phyloP scores from a whole-genome alignment of 805 yeast genomes.

The Yamadazyma paraphyllophila region DNA sequence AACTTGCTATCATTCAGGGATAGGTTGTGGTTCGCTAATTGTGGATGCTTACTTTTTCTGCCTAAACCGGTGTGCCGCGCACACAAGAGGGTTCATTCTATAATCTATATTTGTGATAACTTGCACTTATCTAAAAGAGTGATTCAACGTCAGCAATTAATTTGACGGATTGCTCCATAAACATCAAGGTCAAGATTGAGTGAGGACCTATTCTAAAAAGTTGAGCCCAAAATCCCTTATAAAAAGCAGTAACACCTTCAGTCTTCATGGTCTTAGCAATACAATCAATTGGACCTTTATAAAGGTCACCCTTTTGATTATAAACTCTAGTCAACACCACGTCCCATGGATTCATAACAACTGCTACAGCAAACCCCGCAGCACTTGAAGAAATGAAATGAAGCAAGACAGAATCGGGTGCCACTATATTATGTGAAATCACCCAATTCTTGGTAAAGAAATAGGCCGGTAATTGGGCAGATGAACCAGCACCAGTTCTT shows the following conservation, averaged over 20 bases:
- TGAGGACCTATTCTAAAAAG: constrained; percentile 92
- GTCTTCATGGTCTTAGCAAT: constrained; percentile 71
- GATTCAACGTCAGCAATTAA: constrained; percentile 36
- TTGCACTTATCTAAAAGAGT: constrained; percentile 4
- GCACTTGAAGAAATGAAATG: constrained; percentile 72
- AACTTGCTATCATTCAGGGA: too few species aligned
- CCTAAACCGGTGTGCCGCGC: neutral
- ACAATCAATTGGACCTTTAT: constrained; percentile 88
- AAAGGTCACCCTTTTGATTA: constrained; percentile 87
- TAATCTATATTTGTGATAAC: constrained; percentile 1
- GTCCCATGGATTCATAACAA: constrained; percentile 98
- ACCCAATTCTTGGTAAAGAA: constrained; percentile 69
- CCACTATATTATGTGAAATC: constrained; percentile 48
- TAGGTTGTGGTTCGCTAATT: too few species aligned
- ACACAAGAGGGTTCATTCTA: neutral
- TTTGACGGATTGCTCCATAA: constrained; percentile 94
- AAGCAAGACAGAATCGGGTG: constrained; percentile 59
- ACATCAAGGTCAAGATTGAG: constrained; percentile 82
- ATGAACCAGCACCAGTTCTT: constrained; percentile 93
- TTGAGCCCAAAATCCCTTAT: constrained; percentile 95
- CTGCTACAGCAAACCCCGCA: constrained; percentile 89
- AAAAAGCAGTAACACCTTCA: constrained; percentile 86
- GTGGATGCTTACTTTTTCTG: too few species aligned
- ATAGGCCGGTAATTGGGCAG: constrained; percentile 92
- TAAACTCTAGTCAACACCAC: constrained; percentile 92